Conservation (phyloP, 257 asterid species). For the Rehmannia glutinosa region DNA sequence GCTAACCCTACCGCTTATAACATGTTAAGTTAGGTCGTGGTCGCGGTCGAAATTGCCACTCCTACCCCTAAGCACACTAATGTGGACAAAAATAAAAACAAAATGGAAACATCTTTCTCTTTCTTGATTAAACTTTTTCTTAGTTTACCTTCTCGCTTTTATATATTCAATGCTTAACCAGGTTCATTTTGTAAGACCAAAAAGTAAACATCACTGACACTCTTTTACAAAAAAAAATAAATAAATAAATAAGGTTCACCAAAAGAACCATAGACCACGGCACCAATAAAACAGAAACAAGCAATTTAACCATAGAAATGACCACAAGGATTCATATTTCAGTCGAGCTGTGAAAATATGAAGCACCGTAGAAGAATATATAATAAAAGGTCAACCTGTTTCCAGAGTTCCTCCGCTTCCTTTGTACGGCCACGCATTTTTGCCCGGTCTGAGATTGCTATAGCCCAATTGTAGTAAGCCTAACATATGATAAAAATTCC, state of each 20-base stretch:
- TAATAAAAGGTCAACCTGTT: conserved; percentile 52
- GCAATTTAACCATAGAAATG: not conserved
- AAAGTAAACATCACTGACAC: not conserved
- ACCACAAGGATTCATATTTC: conserved; percentile 5
- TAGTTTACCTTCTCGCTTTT: conserved; percentile 1
- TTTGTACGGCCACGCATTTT: conserved; percentile 99
- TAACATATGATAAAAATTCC: conserved; percentile 23
- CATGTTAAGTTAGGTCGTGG: too few relatives aligned
- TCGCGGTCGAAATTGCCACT: too few relatives aligned
- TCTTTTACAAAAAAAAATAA: not conserved
- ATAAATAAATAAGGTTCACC: not conserved
- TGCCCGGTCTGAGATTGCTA: conserved; percentile 98
- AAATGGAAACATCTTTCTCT: not conserved
- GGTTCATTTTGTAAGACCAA: not conserved
- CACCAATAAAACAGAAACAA: conserved; percentile 11
- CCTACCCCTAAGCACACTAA: too few relatives aligned
- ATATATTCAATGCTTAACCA: conserved; percentile 5
- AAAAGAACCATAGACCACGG: not conserved
- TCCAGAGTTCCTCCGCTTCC: conserved; percentile 99
- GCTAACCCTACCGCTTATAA: too few relatives aligned
- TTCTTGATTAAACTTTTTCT: not conserved
- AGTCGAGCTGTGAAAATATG: conserved; percentile 5
- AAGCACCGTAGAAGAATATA: conserved; percentile 1
- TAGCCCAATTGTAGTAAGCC: conserved; percentile 99
- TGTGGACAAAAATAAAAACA: not conserved